phyloP scores from a whole-genome alignment of 2,329 filamentous ascomycete species.

The Fusarium virguliforme region DNA sequence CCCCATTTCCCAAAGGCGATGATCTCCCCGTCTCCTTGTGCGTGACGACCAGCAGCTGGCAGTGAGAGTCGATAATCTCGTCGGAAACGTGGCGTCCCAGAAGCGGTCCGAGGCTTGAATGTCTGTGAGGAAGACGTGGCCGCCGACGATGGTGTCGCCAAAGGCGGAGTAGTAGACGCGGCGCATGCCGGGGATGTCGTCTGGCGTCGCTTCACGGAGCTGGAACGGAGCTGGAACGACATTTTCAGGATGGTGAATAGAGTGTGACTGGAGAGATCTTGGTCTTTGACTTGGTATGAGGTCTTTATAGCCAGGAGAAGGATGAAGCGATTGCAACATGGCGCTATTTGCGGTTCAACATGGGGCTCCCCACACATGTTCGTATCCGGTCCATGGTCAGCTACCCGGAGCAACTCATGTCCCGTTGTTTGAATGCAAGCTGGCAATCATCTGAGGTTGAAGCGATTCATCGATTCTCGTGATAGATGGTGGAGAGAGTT shows the following conservation, averaged over 20 bases:
- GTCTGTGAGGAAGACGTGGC: constrained; percentile 57
- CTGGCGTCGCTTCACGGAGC: constrained; percentile 59
- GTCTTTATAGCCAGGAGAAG: background rate
- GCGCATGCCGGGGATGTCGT: constrained; percentile 60
- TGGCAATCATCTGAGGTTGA: background rate
- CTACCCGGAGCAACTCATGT: constrained; percentile 17
- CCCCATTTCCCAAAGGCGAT: constrained; percentile 68
- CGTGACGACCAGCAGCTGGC: constrained; percentile 60
- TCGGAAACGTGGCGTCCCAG: constrained; percentile 56
- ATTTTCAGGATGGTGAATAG: constrained; percentile 28
- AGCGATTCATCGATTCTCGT: too few species aligned
- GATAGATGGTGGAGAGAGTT: background rate
- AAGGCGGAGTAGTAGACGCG: constrained; percentile 66
- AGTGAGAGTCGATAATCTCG: constrained; percentile 60
- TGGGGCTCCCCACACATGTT: constrained; percentile 20
- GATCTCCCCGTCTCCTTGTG: constrained; percentile 53
- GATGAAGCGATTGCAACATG: background rate
- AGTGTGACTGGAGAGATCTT: background rate
- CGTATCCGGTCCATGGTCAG: background rate
- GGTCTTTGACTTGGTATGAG: background rate
- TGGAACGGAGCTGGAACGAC: too few species aligned
- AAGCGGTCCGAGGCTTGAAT: constrained; percentile 51
- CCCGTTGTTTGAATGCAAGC: background rate
- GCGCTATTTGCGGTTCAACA: constrained; percentile 1
- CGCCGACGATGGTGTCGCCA: constrained; percentile 55